A percentile compares a stretch with the other conserved stretches of the same genome.
Evolutionary conservation across 1,139 yeast genomes (phyloP).

Genomic region (Debaryomyces robertsiae): DNA sequence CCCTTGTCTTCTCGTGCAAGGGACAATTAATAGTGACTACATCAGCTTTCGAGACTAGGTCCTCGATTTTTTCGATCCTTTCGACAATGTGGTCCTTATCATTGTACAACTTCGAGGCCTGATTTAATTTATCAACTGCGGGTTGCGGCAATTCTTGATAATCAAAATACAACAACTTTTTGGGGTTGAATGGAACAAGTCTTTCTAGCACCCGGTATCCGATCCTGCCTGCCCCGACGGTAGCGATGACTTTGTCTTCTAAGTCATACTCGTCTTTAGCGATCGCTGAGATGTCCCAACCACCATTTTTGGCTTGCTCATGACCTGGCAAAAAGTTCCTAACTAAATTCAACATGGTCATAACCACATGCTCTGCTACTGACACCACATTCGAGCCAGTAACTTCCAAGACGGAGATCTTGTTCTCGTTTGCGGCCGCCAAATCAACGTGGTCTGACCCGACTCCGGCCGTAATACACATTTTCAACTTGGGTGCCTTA

Average conservation of each 20-base stretch:
- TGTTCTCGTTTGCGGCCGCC: slow-evolving; percentile 65
- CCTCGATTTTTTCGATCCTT: slow-evolving; percentile 66
- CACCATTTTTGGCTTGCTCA: slow-evolving; percentile 59
- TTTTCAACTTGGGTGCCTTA: slow-evolving; percentile 72
- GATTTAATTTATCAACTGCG: slow-evolving; percentile 54
- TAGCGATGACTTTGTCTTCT: slow-evolving; percentile 74
- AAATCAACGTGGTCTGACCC: slow-evolving; percentile 84
- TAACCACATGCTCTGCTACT: slow-evolving; percentile 79
- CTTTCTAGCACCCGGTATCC: slow-evolving; percentile 78
- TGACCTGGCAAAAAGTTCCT: slow-evolving; percentile 83
- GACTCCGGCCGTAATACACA: slow-evolving; percentile 80
- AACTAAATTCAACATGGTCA: slow-evolving; percentile 72
- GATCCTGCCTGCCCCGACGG: slow-evolving; percentile 83
- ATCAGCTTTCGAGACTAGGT: slow-evolving; percentile 68
- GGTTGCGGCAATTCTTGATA: slow-evolving; percentile 68
- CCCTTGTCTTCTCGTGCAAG: slow-evolving; percentile 68
- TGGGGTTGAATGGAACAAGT: slow-evolving; percentile 71
- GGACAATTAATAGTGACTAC: slow-evolving; percentile 81
- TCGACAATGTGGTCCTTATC: slow-evolving; percentile 48
- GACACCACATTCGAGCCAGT: slow-evolving; percentile 82
- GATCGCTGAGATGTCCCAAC: slow-evolving; percentile 79
- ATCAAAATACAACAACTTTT: slow-evolving; percentile 73
- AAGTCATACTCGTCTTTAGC: slow-evolving; percentile 75
- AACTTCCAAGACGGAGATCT: slow-evolving; percentile 72
- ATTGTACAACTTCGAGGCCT: slow-evolving; percentile 41